Evolutionary conservation across 805 yeast species (phyloP).

Genomic region (Yamadazyma takamatsuzukensis): DNA sequence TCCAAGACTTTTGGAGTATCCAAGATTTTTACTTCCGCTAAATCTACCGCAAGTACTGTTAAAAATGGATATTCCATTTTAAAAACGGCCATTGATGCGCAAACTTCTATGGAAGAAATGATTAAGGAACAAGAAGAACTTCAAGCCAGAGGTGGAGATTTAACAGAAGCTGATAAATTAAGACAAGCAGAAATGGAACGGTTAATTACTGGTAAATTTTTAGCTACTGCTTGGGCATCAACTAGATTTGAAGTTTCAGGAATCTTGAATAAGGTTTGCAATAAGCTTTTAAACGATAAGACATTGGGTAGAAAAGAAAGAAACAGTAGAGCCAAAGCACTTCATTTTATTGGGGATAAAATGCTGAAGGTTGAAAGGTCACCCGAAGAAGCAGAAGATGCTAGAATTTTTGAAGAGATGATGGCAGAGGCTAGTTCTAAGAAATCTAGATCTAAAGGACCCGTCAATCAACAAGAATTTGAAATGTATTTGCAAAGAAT

Average conservation of each 20-base stretch:
- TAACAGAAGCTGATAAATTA: conserved; percentile 32
- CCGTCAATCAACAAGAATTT: conserved; percentile 16
- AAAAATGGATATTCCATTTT: conserved; percentile 82
- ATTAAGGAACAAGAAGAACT: conserved; percentile 60
- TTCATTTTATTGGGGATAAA: conserved; percentile 65
- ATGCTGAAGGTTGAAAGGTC: conserved; percentile 69
- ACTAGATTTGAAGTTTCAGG: conserved; percentile 85
- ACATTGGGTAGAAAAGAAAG: conserved; percentile 57
- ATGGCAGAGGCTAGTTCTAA: conserved; percentile 79
- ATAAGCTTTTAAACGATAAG: conserved; percentile 51
- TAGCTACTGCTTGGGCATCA: conserved; percentile 95
- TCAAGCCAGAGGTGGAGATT: conserved; percentile 26
- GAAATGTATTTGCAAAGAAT: conserved; percentile 20
- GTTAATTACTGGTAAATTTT: conserved; percentile 77
- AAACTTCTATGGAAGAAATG: conserved; percentile 64
- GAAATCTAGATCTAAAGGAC: conserved; percentile 31
- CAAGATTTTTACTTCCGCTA: conserved; percentile 74
- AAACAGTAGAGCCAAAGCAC: conserved; percentile 72
- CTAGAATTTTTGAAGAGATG: conserved; percentile 83
- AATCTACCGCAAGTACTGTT: conserved; percentile 78
- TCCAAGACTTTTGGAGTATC: conserved; percentile 84
- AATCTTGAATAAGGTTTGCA: conserved; percentile 73
- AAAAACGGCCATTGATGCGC: conserved; percentile 86
- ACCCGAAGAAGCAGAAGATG: conserved; percentile 89
- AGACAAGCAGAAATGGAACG: conserved; percentile 71